Evolutionary conservation across 148 eudicot species (phyloP).

Genomic region (Persicaria tinctoria): DNA sequence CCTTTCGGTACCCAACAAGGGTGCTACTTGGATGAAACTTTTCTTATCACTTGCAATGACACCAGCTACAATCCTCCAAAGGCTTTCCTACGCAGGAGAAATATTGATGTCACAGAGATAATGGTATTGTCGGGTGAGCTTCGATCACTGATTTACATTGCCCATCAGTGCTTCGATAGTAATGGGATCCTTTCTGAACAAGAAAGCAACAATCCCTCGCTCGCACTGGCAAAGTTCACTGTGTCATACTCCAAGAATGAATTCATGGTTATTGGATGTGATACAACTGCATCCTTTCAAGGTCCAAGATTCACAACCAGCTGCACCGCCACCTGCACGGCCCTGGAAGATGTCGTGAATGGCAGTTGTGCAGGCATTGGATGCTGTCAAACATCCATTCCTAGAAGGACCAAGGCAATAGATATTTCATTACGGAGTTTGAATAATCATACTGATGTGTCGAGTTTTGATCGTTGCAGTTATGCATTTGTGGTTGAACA

Average conservation of each 20-base stretch:
- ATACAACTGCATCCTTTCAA: neutral
- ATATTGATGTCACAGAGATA: neutral
- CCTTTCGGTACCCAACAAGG: neutral
- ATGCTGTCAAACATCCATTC: neutral
- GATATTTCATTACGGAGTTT: neutral
- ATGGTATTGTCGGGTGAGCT: neutral
- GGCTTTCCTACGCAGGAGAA: neutral
- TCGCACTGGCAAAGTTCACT: too few species aligned
- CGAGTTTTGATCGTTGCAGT: too few species aligned
- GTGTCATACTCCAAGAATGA: neutral
- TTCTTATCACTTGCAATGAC: neutral
- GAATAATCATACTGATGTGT: neutral
- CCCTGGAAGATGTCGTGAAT: neutral
- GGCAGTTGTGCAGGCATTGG: conserved; percentile 1
- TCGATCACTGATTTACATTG: too few species aligned
- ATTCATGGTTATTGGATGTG: neutral
- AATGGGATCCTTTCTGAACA: neutral
- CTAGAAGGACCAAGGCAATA: neutral
- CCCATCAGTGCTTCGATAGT: neutral
- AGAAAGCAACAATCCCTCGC: too few species aligned
- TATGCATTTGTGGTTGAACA: too few species aligned
- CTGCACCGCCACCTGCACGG: neutral
- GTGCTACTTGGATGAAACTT: neutral
- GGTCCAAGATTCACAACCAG: neutral
- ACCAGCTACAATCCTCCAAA: neutral